A percentile compares a stretch with the other conserved stretches of the same genome.
phyloP scores from a whole-genome alignment of 108 stramenopile species.

The Epipyxis sp. region DNA sequence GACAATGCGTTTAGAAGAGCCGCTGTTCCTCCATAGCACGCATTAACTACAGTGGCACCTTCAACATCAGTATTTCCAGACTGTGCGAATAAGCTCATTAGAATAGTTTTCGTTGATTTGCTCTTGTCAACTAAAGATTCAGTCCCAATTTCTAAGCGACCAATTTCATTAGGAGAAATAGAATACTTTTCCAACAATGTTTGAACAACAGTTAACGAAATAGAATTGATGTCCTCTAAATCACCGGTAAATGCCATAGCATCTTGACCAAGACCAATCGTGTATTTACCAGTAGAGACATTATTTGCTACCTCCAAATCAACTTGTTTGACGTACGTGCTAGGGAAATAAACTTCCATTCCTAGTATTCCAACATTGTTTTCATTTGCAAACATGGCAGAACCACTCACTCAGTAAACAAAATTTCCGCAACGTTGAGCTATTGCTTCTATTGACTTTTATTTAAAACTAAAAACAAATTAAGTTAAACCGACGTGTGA shows the following conservation, averaged over 20 bases:
- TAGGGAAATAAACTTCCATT: conserved; percentile 89
- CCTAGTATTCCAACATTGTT: conserved; percentile 91
- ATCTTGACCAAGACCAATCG: conserved; percentile 89
- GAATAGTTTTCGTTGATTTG: conserved; percentile 88
- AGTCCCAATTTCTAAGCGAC: conserved; percentile 82
- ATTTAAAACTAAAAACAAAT: no score
- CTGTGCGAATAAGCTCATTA: conserved; percentile 81
- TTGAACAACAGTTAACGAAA: conserved; percentile 83
- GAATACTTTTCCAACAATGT: conserved; percentile 86
- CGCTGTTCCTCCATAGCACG: conserved; percentile 97
- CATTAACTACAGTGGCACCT: conserved; percentile 90
- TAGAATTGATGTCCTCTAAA: conserved; percentile 84
- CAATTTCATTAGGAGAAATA: conserved; percentile 74
- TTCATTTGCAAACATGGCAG: conserved; percentile 29
- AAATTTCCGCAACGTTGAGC: no score
- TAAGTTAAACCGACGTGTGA: no score
- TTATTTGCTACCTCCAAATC: conserved; percentile 82
- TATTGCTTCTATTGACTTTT: no score
- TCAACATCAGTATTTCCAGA: conserved; percentile 80
- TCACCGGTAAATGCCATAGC: conserved; percentile 76
- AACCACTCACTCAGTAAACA: no score
- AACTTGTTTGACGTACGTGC: conserved; percentile 79
- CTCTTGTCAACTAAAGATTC: conserved; percentile 95
- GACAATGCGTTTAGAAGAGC: conserved; percentile 86
- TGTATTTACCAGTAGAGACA: conserved; percentile 81